Evolutionary conservation across 345 rosid genomes (phyloP).

Genomic region (Salix viminalis): DNA sequence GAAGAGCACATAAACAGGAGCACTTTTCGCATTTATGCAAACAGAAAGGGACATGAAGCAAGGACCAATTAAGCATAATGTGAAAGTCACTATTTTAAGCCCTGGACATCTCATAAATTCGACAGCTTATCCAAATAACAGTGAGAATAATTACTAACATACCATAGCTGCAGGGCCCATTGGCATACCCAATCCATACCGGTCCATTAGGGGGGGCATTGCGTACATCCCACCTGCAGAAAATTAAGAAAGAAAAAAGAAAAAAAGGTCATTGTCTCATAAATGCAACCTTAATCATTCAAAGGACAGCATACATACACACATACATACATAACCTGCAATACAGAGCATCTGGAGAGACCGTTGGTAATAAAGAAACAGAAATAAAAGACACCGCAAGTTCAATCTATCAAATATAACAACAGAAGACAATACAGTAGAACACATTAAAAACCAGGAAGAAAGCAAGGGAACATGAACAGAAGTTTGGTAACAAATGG

Average conservation of each 20-base stretch:
- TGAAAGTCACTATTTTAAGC: background rate
- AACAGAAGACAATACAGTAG: background rate
- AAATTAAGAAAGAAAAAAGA: background rate
- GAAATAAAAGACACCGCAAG: background rate
- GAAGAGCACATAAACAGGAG: background rate
- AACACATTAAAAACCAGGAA: background rate
- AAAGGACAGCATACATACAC: background rate
- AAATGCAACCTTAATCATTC: background rate
- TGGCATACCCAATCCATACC: slow-evolving; percentile 80
- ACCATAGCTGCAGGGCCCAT: slow-evolving; percentile 87
- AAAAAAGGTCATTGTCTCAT: background rate
- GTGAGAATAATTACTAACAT: slow-evolving; percentile 21
- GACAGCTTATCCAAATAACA: background rate
- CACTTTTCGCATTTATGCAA: background rate
- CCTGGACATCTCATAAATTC: background rate
- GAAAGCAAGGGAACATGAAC: background rate
- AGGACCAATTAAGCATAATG: background rate
- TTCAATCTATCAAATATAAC: background rate
- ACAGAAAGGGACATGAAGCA: background rate
- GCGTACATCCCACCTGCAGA: slow-evolving; percentile 75
- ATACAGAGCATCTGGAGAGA: background rate
- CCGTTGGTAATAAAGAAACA: background rate
- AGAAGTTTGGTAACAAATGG: background rate
- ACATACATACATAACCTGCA: background rate
- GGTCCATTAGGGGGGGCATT: slow-evolving; percentile 84